Percentiles rank a stretch among this genome's conserved stretches.
phyloP scores from a whole-genome alignment of 2,329 filamentous ascomycete genomes.

The Epichloe gansuensis region DNA sequence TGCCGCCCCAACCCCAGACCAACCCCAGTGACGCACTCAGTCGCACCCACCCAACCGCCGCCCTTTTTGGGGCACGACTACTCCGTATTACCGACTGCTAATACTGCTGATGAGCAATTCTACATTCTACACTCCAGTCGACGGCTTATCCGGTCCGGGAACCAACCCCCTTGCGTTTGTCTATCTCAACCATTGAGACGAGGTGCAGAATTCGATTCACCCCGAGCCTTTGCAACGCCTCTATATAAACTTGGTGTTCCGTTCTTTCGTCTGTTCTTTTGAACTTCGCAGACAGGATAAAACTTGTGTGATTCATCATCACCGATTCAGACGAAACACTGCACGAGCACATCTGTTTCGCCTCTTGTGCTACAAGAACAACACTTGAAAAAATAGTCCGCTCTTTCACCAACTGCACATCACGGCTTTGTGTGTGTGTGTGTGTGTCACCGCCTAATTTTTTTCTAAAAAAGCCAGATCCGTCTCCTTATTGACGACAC shows the following conservation, averaged over 20 bases:
- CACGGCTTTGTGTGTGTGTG: background rate
- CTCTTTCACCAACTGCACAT: background rate
- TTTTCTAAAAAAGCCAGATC: background rate
- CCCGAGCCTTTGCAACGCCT: background rate
- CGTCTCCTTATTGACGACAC: background rate
- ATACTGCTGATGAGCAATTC: background rate
- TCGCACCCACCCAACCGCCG: background rate
- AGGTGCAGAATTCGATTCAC: slow-evolving; percentile 1
- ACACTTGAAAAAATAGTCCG: background rate
- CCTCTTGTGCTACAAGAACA: background rate
- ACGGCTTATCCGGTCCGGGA: slow-evolving; percentile 2
- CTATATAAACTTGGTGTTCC: slow-evolving; percentile 8
- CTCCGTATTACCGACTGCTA: background rate
- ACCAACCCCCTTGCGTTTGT: slow-evolving; percentile 8
- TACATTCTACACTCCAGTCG: slow-evolving; percentile 8
- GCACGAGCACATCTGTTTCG: background rate
- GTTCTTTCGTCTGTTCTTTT: background rate
- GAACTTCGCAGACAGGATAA: background rate
- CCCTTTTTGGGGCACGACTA: background rate
- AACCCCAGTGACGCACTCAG: slow-evolving; percentile 2
- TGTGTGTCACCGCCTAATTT: background rate
- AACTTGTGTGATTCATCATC: background rate
- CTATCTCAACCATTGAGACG: slow-evolving; percentile 5
- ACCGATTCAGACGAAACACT: background rate
- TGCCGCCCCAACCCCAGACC: background rate